Evolutionary conservation across 2,329 filamentous ascomycete species (phyloP), one percentile per base, ranked within the genome.

Genomic region (Pseudogymnoascus sp.): DNA sequence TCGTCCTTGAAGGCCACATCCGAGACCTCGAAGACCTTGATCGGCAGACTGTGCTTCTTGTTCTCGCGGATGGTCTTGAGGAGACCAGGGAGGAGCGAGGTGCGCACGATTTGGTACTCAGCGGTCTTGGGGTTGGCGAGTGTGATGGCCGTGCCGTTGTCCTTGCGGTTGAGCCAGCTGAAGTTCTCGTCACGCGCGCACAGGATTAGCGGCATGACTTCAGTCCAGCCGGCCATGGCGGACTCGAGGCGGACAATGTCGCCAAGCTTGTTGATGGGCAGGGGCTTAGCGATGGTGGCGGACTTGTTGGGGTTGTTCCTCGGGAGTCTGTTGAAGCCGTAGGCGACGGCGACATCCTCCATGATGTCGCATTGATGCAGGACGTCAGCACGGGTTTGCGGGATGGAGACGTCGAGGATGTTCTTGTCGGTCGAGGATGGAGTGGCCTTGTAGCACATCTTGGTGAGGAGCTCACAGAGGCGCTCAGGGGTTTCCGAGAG

Each of bases 181-280:
- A 97, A 99, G 78, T 99, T 99, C 81, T 99, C 94, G 71, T 97
- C 93, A 74, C 97, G 91, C 50, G 91, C 96, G 81, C 94, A 99
- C 61, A 99, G 84, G 67, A 96, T 97, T 28, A 99, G 81, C 25
- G 94, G 93, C 83, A 99, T 87, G 61, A 96, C 93, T 78, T 99
- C 94, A 61, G 85, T 88, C 94, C 94, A 99, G 63, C 94, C 94
- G 5, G 93, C 88, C 85, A 96, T 94, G 60, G 92, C 93, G 58
- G 89, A 84, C 75, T 99, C 94, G 60, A 86, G 78, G 60, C 94
- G 88, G 63, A 97, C 84, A 67, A 97, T 96, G 70, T 99, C 95
- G 64, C 83, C 83, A 39, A 99, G 87, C 77, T 97, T 97, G 82
- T 99, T 99, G 76, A 99, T 88, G 63, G 86, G 84, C 8, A 97